Evolutionary conservation across 331 rosid genomes (phyloP).

Genomic region (Arachis monticola): DNA sequence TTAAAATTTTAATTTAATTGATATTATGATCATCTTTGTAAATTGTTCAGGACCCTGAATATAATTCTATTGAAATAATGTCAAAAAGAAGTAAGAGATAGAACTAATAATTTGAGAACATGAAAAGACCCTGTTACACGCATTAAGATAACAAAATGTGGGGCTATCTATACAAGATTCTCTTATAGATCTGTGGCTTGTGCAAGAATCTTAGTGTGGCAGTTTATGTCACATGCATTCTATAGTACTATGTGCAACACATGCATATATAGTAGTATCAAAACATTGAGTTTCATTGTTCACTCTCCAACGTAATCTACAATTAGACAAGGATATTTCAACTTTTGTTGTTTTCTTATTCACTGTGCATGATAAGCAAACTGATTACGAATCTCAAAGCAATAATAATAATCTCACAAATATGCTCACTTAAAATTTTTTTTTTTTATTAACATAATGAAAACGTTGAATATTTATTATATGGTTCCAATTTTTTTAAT

Average conservation of each 20-base stretch:
- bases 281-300: too few relatives aligned
- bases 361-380: conserved; percentile 11
- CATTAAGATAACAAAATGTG: conserved; percentile 2
- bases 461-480: too few relatives aligned
- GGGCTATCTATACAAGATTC: conserved; percentile 41
- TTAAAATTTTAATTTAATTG: too few relatives aligned
- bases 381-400: conserved; percentile 39
- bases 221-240: conserved; percentile 51
- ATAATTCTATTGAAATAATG: conserved; percentile 6
- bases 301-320: not conserved
- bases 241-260: conserved; percentile 18
- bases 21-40: not conserved
- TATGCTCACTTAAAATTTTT: not conserved
- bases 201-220: conserved; percentile 30
- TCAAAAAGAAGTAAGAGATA: not conserved
- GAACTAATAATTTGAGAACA: not conserved
- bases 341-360: conserved; percentile 36
- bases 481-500: too few relatives aligned
- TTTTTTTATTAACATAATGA: too few relatives aligned
- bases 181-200: conserved; percentile 33
- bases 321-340: conserved; percentile 27
- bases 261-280: not conserved
- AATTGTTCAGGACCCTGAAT: not conserved
- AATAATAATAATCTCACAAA: conserved; percentile 27
- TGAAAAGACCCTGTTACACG: not conserved